Evolutionary conservation across 768 basidiomycete species (phyloP).

Genomic region (Boletus coccyginus): DNA sequence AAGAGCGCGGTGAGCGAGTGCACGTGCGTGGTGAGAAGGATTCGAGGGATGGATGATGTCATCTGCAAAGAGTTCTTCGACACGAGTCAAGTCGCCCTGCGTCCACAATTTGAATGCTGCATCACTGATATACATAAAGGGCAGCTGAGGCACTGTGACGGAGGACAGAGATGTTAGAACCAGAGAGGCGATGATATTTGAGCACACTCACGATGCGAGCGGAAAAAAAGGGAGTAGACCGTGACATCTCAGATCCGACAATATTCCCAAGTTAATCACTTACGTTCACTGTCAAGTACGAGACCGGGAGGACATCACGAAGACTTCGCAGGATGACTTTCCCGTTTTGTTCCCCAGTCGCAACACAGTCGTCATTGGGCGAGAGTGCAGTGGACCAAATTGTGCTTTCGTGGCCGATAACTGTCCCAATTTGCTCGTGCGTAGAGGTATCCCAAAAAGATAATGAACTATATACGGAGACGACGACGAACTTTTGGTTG

Average conservation of each 20-base stretch:
- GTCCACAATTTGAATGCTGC: neutral
- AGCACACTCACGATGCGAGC: neutral
- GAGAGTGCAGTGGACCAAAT: neutral
- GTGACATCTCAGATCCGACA: neutral
- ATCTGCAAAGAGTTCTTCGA: conserved; percentile 1
- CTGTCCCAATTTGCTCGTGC: neutral
- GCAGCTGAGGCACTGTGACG: neutral
- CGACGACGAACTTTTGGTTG: neutral
- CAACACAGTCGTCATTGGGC: neutral
- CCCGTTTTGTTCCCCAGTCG: neutral
- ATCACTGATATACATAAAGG: neutral
- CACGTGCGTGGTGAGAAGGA: neutral
- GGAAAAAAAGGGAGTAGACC: too few species aligned
- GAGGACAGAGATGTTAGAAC: neutral
- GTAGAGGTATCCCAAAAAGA: conserved; percentile 2
- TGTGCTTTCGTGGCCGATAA: neutral
- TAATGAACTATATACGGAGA: neutral
- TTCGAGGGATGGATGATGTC: neutral
- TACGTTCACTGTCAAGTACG: neutral
- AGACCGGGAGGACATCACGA: neutral
- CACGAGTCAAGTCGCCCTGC: too few species aligned
- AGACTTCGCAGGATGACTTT: neutral
- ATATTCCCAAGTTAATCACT: neutral
- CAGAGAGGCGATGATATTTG: neutral
- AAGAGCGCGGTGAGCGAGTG: conserved; percentile 3